These are phyloP conservation scores for Zygosaccharomyces pseudobailii DNA, from an alignment of 1,139 yeast genomes.

Conservation along the genomic window DNA sequence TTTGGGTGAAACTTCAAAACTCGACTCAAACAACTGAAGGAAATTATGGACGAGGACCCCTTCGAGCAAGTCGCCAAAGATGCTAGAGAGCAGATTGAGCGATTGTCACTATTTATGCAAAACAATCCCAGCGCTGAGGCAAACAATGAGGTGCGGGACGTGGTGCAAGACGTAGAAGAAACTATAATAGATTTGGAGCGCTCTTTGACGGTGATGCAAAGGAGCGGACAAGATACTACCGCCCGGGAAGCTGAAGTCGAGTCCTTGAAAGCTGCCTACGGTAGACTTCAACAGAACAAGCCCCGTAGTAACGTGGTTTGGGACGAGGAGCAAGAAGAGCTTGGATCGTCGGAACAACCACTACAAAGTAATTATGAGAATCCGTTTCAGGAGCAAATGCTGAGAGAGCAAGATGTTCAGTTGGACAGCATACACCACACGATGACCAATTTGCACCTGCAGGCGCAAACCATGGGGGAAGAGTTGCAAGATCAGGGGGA, in stretches of 20 bases:
- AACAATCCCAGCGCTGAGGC: slow-evolving; percentile 33
- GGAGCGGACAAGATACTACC: slow-evolving; percentile 54
- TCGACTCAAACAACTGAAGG: slow-evolving; percentile 1
- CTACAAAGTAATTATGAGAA: slow-evolving; percentile 25
- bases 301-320: slow-evolving; percentile 1
- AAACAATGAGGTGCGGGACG: slow-evolving; percentile 58
- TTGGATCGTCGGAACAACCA: neutral
- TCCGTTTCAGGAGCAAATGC: slow-evolving; percentile 68
- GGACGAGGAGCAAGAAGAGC: slow-evolving; percentile 25
- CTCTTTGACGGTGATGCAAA: slow-evolving; percentile 60
- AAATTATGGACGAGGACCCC: slow-evolving; percentile 59
- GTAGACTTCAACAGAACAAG: slow-evolving; percentile 18
- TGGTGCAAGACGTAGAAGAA: slow-evolving; percentile 67
- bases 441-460: slow-evolving; percentile 76
- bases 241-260: slow-evolving; percentile 50
- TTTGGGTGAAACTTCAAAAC: neutral
- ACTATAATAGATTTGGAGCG: slow-evolving; percentile 68
- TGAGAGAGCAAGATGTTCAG: slow-evolving; percentile 78
- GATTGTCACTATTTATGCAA: slow-evolving; percentile 41
- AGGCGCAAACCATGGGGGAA: slow-evolving; percentile 81
- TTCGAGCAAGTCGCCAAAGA: slow-evolving; percentile 77
- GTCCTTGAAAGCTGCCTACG: slow-evolving; percentile 40
- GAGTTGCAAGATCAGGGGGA: slow-evolving; percentile 85
- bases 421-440: slow-evolving; percentile 78
- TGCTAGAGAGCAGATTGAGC: slow-evolving; percentile 59